phyloP scores from a whole-genome alignment of 148 eudicot species.

The Chenopodium berlandieri region DNA sequence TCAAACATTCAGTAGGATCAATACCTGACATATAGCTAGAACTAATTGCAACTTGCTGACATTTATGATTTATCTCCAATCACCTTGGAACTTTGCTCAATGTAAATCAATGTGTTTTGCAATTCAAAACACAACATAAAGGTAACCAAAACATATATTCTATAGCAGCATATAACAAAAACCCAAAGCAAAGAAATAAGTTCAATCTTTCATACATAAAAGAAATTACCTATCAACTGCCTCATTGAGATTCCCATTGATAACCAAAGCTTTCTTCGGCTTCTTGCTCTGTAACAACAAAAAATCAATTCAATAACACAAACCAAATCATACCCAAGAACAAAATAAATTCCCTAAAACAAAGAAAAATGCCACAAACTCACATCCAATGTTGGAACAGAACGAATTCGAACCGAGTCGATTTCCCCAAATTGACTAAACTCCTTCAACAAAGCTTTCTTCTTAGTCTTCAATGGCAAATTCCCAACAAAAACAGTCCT shows the following conservation, averaged over 20 bases:
- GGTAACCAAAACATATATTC: background rate
- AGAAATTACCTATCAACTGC: conserved; percentile 47
- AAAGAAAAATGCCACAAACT: conserved; percentile 25
- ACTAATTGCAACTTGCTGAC: background rate
- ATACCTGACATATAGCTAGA: background rate
- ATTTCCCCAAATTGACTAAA: conserved; percentile 80
- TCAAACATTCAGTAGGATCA: background rate
- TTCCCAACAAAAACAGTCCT: conserved; percentile 96
- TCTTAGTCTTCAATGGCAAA: conserved; percentile 86
- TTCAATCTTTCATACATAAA: background rate
- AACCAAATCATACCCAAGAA: background rate
- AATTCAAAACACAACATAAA: background rate
- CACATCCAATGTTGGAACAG: conserved; percentile 86
- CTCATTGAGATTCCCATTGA: conserved; percentile 40
- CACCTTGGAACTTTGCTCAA: background rate
- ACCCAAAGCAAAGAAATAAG: background rate
- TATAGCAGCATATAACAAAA: background rate
- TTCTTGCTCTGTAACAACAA: conserved; percentile 46
- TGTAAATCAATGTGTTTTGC: background rate
- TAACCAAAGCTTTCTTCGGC: conserved; percentile 49
- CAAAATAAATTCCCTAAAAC: background rate
- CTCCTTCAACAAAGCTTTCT: conserved; percentile 66
- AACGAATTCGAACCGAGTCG: conserved; percentile 85
- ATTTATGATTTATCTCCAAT: background rate
- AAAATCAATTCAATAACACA: background rate